These are phyloP conservation scores for Aegilops speltoides DNA, from an alignment of 176 grass and related monocot species.

Conservation along the genomic window DNA sequence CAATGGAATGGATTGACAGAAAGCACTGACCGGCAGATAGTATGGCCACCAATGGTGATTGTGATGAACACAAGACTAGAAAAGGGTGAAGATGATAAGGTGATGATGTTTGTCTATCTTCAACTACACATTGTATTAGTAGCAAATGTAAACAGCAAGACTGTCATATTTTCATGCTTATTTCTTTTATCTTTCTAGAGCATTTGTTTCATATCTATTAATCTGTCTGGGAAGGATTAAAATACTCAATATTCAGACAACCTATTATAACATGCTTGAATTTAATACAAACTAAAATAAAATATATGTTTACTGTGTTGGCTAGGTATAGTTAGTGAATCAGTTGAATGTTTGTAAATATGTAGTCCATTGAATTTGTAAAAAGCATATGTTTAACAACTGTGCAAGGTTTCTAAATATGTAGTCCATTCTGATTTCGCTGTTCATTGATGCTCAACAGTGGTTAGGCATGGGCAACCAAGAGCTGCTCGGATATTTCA, in stretches of 20 bases:
- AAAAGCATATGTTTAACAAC: not conserved
- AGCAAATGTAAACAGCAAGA: not conserved
- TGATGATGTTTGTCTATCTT: conserved; percentile 15
- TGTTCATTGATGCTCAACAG: conserved; percentile 42
- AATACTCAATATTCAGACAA: not conserved
- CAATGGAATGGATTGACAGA: conserved; percentile 84
- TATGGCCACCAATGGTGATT: conserved; percentile 97
- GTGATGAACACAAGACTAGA: conserved; percentile 86
- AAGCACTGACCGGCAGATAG: conserved; percentile 57
- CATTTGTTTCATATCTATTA: not conserved
- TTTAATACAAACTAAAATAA: not conserved
- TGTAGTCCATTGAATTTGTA: conserved; percentile 2
- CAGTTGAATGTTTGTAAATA: not conserved
- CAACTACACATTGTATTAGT: not conserved
- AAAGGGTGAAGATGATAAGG: conserved; percentile 78
- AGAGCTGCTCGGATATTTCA: conserved; percentile 86
- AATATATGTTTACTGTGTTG: not conserved
- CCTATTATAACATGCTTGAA: not conserved
- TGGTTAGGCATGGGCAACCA: conserved; percentile 95
- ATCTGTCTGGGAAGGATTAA: not conserved
- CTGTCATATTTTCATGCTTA: conserved; percentile 9
- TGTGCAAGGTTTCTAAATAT: not conserved
- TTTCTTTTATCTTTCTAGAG: conserved; percentile 8
- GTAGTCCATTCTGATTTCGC: conserved; percentile 11
- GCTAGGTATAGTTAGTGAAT: conserved; percentile 3